Conservation (phyloP, 768 basidiomycete species). For the Saitozyma sp. region DNA sequence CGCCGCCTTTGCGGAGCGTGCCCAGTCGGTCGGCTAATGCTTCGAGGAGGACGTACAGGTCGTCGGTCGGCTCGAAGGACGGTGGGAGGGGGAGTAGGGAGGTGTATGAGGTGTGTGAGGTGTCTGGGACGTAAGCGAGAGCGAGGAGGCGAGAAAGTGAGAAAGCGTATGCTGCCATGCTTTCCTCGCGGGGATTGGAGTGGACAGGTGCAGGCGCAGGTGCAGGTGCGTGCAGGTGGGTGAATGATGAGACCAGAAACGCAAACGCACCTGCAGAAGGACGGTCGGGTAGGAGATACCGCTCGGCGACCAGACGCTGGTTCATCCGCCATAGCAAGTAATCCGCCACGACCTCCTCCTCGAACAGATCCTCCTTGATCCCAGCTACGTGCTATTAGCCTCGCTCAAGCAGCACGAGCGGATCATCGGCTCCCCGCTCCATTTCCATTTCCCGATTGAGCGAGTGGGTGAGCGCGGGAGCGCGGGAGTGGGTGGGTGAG, state of each 20-base stretch:
- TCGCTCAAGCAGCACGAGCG: background rate
- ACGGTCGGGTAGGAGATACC: constrained; percentile 25
- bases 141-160: too few species aligned
- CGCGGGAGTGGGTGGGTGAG: background rate
- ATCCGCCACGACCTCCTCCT: constrained; percentile 75
- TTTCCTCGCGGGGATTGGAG: too few species aligned
- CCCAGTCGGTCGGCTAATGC: constrained; percentile 72
- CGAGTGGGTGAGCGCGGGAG: background rate
- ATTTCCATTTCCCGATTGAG: too few species aligned
- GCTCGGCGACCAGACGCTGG: constrained; percentile 50
- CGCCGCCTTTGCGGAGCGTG: constrained; percentile 77
- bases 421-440: too few species aligned
- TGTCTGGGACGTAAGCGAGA: too few species aligned
- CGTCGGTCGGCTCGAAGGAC: constrained; percentile 59
- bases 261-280: background rate
- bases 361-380: constrained; percentile 90
- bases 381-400: constrained; percentile 51
- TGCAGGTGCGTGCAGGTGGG: too few species aligned
- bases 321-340: constrained; percentile 86
- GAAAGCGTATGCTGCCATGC: too few species aligned
- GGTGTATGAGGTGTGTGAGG: too few species aligned
- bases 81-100: too few species aligned
- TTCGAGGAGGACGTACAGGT: constrained; percentile 67
- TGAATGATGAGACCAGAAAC: too few species aligned
- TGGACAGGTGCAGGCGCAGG: too few species aligned